phyloP scores from a whole-genome alignment of 2,329 filamentous ascomycete genomes.

The Orbilia javanica region DNA sequence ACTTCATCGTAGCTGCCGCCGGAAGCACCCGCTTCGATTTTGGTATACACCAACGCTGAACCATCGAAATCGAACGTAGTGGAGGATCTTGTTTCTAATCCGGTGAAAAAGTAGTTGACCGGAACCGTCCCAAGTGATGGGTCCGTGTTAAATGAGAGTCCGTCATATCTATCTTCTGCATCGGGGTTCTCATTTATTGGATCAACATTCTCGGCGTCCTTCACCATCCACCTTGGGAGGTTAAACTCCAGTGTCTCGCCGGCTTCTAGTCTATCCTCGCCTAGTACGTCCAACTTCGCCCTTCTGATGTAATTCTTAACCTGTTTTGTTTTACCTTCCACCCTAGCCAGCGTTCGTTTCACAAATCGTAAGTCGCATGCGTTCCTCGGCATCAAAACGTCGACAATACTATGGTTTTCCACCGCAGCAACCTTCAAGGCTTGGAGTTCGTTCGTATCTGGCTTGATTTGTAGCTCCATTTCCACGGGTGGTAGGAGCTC shows the following conservation, averaged over 20 bases:
- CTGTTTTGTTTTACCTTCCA: constrained; percentile 32
- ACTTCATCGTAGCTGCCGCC: constrained; percentile 55
- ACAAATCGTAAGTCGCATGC: constrained; percentile 60
- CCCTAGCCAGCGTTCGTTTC: constrained; percentile 8
- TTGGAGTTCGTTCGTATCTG: constrained; percentile 48
- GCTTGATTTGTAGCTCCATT: constrained; percentile 59
- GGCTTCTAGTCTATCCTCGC: constrained; percentile 40
- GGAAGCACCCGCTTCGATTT: constrained; percentile 48
- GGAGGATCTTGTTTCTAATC: constrained; percentile 45
- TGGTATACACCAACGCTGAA: constrained; percentile 49
- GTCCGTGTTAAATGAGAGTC: background rate
- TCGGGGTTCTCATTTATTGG: background rate
- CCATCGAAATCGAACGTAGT: constrained; percentile 53
- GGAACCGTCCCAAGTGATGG: constrained; percentile 14
- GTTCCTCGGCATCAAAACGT: constrained; percentile 60
- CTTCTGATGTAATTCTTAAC: constrained; percentile 27
- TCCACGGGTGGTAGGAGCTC: constrained; percentile 61
- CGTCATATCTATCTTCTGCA: background rate
- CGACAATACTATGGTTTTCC: constrained; percentile 58
- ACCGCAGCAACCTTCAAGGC: constrained; percentile 58
- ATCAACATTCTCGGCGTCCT: constrained; percentile 3
- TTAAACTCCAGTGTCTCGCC: constrained; percentile 32
- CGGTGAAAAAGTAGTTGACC: constrained; percentile 46
- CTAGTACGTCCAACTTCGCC: constrained; percentile 41
- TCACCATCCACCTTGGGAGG: constrained; percentile 43